Evolutionary conservation across 2,329 filamentous ascomycete species (phyloP), one percentile per base, ranked within the genome.

Genomic region (Lasiodiplodia sp.): DNA sequence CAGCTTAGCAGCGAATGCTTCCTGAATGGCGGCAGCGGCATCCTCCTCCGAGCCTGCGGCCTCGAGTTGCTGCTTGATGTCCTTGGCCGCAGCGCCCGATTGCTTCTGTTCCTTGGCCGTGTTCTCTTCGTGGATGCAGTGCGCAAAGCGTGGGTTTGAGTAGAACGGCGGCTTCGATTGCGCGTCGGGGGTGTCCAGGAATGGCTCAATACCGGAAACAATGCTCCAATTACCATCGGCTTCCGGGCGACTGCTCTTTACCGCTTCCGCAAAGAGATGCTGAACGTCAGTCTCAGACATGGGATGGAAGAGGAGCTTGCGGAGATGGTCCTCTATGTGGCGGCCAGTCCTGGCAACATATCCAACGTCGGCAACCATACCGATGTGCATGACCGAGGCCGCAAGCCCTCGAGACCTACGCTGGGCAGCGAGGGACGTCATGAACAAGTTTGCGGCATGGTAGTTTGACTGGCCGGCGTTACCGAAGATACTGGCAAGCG

Each of bases 201-300:
- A 34, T 7, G 31, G 31, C 8, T 34, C 31, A 34, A 34, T 34
- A 3, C 31, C 31, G 7, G 31, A 34, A 34, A 34, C 31, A 34
- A 34, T 34, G 31, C 31, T 34, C 31, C 31, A 34, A 2, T 10
- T 34, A 10, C 31, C 8, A 3, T 34, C 31, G 31, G 31, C 31
- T 2, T 34, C 31, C 1, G 31, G 31, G 31, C 31, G 31, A 34
- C 31, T 34, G 2, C 31, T 34, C 8, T 8, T 34, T 1, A 34
- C 31, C 31, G 31, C 31, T 10, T 34, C 31, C 7, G 31, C 31
- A 34, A 34, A 34, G 31, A 34, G 31, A 34, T 34, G 31, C 31
- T 34, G 31, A 34, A 34, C 31, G 31, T 34, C 84, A 4, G 79
- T 78, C 73, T 87, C 85, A 3, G 84, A 85, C 11, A 87, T 67